phyloP scores from a whole-genome alignment of 352 stramenopile species.

The Phytophthora fragariae region DNA sequence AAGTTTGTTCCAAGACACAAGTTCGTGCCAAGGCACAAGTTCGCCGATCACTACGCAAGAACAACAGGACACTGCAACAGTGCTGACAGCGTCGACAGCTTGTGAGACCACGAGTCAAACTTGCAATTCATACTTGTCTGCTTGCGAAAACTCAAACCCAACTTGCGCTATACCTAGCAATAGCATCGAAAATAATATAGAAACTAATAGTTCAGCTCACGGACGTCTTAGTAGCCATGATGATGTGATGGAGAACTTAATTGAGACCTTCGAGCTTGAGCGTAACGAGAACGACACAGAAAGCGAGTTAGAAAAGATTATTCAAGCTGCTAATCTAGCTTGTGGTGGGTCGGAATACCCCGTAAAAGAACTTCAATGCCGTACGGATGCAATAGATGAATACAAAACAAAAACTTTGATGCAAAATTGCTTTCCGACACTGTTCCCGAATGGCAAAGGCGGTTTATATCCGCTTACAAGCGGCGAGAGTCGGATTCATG shows the following conservation, averaged over 20 bases:
- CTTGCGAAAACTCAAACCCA: not conserved
- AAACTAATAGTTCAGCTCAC: not conserved
- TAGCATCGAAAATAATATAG: not conserved
- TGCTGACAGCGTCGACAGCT: too few relatives aligned
- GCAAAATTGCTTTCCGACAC: too few relatives aligned
- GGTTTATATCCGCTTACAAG: too few relatives aligned
- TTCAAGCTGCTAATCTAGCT: slow-evolving; percentile 6
- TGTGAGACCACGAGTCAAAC: not conserved
- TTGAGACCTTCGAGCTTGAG: not conserved
- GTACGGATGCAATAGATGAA: not conserved
- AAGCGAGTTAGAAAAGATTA: not conserved
- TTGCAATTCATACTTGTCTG: not conserved
- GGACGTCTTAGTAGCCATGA: not conserved
- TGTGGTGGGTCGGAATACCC: not conserved
- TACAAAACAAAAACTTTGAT: not conserved
- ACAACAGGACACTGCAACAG: too few relatives aligned
- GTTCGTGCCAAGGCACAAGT: not conserved
- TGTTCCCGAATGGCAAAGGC: too few relatives aligned
- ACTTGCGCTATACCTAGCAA: not conserved
- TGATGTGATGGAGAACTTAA: not conserved
- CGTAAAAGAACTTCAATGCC: not conserved
- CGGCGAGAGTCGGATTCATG: too few relatives aligned
- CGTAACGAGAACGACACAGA: not conserved
- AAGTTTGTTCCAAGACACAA: too few relatives aligned
- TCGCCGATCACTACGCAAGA: too few relatives aligned